These are phyloP conservation scores for Niebla homalea DNA, from an alignment of 495 filamentous ascomycete species.

Conservation along the genomic window DNA sequence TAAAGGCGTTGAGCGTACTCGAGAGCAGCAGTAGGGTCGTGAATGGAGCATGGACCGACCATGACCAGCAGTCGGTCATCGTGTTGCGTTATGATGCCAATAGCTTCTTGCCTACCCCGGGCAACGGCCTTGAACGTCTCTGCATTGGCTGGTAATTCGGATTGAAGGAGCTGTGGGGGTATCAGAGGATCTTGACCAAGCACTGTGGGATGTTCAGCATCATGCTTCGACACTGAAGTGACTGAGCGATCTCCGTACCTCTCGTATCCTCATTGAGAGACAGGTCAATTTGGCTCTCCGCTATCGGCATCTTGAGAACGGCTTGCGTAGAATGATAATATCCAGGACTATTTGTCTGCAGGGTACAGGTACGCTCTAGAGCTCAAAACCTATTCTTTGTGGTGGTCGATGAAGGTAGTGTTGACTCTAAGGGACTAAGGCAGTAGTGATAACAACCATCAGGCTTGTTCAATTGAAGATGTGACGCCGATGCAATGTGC, in stretches of 20 bases:
- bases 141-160: slow-evolving; percentile 71
- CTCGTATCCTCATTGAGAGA: slow-evolving; percentile 38
- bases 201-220: slow-evolving; percentile 39
- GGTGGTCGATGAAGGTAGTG: no score
- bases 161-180: slow-evolving; percentile 72
- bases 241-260: slow-evolving; percentile 23
- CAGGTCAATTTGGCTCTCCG: slow-evolving; percentile 29
- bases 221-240: background rate
- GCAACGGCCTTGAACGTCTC: slow-evolving; percentile 71
- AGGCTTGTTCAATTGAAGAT: no score
- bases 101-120: slow-evolving; percentile 66
- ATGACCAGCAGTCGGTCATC: slow-evolving; percentile 75
- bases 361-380: no score
- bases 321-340: background rate
- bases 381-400: no score
- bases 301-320: slow-evolving; percentile 32
- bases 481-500: no score
- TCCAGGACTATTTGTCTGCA: no score
- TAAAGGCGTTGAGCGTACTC: slow-evolving; percentile 85
- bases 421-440: no score
- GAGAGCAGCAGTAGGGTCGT: slow-evolving; percentile 82
- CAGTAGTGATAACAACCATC: no score
- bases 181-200: slow-evolving; percentile 91
- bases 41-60: slow-evolving; percentile 92
- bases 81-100: slow-evolving; percentile 62